phyloP scores from a whole-genome alignment of 345 rosid genomes.

The Eucalyptus viminalis region DNA sequence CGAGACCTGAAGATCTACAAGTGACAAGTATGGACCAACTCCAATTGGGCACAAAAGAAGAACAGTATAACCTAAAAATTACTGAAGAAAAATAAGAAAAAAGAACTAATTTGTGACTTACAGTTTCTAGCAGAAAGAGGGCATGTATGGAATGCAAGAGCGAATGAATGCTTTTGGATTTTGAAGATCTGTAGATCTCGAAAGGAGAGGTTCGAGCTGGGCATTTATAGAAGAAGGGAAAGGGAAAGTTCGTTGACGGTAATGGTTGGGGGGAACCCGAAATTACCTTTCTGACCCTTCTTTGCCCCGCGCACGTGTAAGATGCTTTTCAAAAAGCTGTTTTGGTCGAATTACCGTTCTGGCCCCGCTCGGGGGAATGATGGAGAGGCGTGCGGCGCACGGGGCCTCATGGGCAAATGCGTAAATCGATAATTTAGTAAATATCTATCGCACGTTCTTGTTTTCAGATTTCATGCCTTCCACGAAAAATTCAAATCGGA shows the following conservation, averaged over 20 bases:
- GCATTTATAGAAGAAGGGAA: slow-evolving; percentile 13
- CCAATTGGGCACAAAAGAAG: not conserved
- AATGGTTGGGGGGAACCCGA: not conserved
- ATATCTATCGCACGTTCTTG: not conserved
- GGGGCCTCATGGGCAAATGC: not conserved
- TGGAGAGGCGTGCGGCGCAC: not conserved
- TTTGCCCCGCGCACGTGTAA: slow-evolving; percentile 14
- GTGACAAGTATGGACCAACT: not conserved
- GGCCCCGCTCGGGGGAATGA: not conserved
- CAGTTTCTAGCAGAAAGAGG: not conserved
- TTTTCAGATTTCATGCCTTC: not conserved
- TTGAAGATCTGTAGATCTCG: not conserved
- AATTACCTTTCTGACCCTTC: not conserved
- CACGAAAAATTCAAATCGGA: not conserved
- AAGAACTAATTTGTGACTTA: not conserved
- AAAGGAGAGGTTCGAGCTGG: not conserved
- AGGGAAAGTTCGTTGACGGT: slow-evolving; percentile 5
- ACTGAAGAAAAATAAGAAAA: not conserved
- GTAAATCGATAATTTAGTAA: not conserved
- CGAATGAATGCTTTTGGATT: not conserved
- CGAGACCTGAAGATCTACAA: not conserved
- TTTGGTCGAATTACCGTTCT: not conserved
- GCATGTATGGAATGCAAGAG: not conserved
- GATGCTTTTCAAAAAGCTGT: not conserved
- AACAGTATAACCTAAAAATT: slow-evolving; percentile 10